Conservation (phyloP, 352 stramenopile species). For the Globisporangium acanthophoron region DNA sequence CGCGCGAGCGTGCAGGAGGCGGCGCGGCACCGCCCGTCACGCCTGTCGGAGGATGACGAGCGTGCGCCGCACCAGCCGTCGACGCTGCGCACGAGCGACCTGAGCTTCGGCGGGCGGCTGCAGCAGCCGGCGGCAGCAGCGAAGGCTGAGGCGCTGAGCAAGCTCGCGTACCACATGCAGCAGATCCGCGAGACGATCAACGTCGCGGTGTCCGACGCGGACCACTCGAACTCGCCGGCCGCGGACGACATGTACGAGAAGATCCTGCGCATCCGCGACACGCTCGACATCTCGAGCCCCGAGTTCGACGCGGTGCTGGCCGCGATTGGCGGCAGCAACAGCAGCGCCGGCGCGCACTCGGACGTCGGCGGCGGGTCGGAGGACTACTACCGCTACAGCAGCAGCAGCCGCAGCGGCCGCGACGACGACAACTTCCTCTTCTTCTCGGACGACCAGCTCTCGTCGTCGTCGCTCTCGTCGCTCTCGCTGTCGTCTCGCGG, state of each 20-base stretch:
- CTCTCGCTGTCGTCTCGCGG: constrained; percentile 10
- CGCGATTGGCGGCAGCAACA: constrained; percentile 14
- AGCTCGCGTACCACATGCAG: constrained; percentile 59
- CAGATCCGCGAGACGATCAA: constrained; percentile 68
- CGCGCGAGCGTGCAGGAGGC: background rate
- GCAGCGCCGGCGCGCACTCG: background rate
- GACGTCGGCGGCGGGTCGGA: constrained; percentile 5
- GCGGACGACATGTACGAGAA: constrained; percentile 44
- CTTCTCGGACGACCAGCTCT: constrained; percentile 3
- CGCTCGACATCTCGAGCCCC: constrained; percentile 35
- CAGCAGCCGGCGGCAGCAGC: constrained; percentile 20
- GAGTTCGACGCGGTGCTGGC: constrained; percentile 46
- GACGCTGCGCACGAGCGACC: constrained; percentile 16
- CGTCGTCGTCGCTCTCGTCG: constrained; percentile 9
- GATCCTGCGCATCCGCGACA: constrained; percentile 46
- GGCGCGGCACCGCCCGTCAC: constrained; percentile 3
- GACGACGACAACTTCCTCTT: constrained; percentile 4
- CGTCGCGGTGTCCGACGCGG: constrained; percentile 52
- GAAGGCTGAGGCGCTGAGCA: constrained; percentile 39
- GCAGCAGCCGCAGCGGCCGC: background rate
- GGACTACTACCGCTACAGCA: constrained; percentile 6
- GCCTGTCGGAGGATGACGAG: constrained; percentile 3
- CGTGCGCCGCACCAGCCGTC: constrained; percentile 10
- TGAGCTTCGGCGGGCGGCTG: constrained; percentile 11
- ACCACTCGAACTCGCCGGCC: constrained; percentile 28